These are phyloP conservation scores for Eucalyptus brandiana DNA, from an alignment of 345 rosid species.

Conservation along the genomic window DNA sequence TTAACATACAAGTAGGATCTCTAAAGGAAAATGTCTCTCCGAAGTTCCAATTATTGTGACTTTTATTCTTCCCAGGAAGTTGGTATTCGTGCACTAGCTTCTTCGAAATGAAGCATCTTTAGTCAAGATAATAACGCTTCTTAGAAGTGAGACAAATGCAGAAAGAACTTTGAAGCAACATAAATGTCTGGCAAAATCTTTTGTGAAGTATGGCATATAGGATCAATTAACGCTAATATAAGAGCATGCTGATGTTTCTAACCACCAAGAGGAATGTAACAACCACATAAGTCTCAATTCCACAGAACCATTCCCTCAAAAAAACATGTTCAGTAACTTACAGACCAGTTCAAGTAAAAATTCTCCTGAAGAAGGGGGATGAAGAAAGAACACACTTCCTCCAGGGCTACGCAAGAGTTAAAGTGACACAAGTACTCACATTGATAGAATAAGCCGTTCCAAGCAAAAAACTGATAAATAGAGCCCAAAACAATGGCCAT, in stretches of 20 bases:
- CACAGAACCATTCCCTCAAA: not conserved
- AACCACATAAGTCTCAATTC: not conserved
- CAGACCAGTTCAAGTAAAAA: not conserved
- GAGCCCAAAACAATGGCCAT: conserved; percentile 97
- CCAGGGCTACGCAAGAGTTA: not conserved
- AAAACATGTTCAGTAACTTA: not conserved
- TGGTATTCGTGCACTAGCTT: not conserved
- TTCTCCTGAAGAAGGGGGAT: not conserved
- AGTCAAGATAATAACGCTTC: not conserved
- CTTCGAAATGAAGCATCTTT: not conserved
- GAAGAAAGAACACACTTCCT: not conserved
- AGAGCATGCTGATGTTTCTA: not conserved
- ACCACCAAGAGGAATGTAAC: not conserved
- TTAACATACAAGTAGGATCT: not conserved
- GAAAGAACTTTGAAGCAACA: not conserved
- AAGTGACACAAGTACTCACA: conserved; percentile 29
- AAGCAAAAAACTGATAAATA: conserved; percentile 76
- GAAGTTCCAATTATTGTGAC: not conserved
- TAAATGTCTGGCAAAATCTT: not conserved
- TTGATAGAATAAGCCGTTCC: conserved; percentile 95
- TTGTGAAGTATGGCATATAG: not conserved
- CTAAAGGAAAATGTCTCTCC: not conserved
- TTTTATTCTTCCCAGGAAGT: not conserved
- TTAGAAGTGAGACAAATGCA: not conserved
- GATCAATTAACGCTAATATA: not conserved